Evolutionary conservation across 768 basidiomycete species (phyloP).

Genomic region (Agrocybe pediades): DNA sequence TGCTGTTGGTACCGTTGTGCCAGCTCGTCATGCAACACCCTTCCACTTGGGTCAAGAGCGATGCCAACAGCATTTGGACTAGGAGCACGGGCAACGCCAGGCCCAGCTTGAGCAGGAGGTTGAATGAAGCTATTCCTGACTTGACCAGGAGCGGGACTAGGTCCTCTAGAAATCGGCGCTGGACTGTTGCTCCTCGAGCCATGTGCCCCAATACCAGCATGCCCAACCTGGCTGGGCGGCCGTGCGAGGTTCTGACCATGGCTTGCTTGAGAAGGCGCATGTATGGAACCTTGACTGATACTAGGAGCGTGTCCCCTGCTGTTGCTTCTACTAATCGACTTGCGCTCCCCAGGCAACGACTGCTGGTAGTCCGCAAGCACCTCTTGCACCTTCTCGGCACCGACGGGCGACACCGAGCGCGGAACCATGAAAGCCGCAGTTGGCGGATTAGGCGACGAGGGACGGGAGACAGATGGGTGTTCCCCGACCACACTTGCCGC

Average conservation of each 20-base stretch:
- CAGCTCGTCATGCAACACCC: conserved; percentile 81
- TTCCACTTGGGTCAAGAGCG: conserved; percentile 75
- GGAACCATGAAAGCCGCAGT: conserved; percentile 80
- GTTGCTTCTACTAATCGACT: conserved; percentile 55
- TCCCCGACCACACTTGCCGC: conserved; percentile 80
- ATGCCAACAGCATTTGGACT: conserved; percentile 86
- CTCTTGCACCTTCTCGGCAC: conserved; percentile 66
- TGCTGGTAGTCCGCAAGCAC: conserved; percentile 80
- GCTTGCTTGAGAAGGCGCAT: conserved; percentile 21
- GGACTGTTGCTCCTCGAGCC: conserved; percentile 66
- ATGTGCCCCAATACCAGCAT: conserved; percentile 82
- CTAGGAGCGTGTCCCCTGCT: conserved; percentile 34
- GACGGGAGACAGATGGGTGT: conserved; percentile 70
- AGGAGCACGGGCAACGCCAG: conserved; percentile 49
- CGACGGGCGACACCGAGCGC: conserved; percentile 44
- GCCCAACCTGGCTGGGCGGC: conserved; percentile 64
- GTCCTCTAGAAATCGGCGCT: conserved; percentile 54
- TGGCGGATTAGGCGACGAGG: conserved; percentile 73
- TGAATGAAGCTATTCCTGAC: conserved; percentile 39
- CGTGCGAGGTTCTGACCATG: conserved; percentile 47
- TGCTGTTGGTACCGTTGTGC: conserved; percentile 55
- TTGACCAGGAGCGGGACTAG: conserved; percentile 44
- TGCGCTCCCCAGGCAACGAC: conserved; percentile 84
- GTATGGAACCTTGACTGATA: conserved; percentile 18
- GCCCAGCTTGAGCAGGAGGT: conserved; percentile 33